These are phyloP conservation scores for Glaciozyma martinii DNA, from an alignment of 768 basidiomycete species.

Conservation along the genomic window DNA sequence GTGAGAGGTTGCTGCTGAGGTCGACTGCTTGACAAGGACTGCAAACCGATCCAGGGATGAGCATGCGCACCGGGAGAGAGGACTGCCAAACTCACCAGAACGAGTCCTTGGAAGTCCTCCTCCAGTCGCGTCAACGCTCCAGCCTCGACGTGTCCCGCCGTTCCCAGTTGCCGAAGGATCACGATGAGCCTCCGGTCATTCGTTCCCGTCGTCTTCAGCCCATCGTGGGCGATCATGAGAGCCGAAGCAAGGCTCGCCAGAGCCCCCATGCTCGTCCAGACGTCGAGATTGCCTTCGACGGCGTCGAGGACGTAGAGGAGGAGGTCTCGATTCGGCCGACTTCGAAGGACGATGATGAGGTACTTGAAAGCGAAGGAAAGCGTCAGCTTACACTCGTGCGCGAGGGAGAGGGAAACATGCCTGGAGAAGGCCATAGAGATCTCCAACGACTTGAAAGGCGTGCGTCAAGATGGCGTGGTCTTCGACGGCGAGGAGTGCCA, in stretches of 20 bases:
- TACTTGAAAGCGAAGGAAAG: not conserved
- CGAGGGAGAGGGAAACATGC: not conserved
- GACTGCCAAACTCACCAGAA: not conserved
- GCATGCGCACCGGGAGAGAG: not conserved
- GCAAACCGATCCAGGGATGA: not conserved
- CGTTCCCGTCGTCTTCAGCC: not conserved
- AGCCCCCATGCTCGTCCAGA: slow-evolving; percentile 12
- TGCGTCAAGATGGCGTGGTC: slow-evolving; percentile 2
- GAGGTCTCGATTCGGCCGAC: not conserved
- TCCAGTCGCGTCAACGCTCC: not conserved
- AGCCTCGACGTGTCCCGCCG: not conserved
- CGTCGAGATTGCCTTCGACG: slow-evolving; percentile 3
- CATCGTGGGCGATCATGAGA: not conserved
- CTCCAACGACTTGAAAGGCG: not conserved
- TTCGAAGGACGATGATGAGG: slow-evolving; percentile 11
- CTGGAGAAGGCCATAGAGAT: slow-evolving; percentile 12
- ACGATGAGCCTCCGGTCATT: slow-evolving; percentile 3
- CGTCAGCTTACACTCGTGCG: not conserved
- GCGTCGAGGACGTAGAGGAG: slow-evolving; percentile 15
- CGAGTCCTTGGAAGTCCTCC: not conserved
- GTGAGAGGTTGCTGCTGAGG: not conserved
- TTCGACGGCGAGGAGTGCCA: not conserved
- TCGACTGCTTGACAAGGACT: not conserved
- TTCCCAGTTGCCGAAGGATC: not conserved
- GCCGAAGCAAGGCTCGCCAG: slow-evolving; percentile 2